Percentiles rank a stretch among this genome's conserved stretches.
Evolutionary conservation across 2,329 filamentous ascomycete genomes (phyloP).

Genomic region (Curvularia eragrostidis): DNA sequence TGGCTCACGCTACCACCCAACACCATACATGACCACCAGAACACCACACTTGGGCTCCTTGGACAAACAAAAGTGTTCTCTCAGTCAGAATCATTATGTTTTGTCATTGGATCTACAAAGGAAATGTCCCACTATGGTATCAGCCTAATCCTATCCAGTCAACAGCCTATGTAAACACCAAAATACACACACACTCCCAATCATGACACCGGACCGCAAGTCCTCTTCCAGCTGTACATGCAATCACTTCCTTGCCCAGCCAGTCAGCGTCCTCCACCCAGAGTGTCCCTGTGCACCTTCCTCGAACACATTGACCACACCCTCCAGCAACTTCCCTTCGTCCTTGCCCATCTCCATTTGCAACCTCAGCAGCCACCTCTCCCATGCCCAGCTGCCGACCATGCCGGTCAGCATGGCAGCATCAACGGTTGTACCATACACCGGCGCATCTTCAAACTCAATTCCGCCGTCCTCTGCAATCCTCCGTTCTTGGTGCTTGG

Average conservation of each 20-base stretch:
- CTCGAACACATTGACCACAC: slow-evolving; percentile 64
- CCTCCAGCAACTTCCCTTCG: slow-evolving; percentile 60
- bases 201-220: slow-evolving; percentile 13
- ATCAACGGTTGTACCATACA: slow-evolving; percentile 63
- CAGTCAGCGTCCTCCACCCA: slow-evolving; percentile 66
- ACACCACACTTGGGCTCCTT: not conserved
- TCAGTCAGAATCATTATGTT: not conserved
- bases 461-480: slow-evolving; percentile 48
- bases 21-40: not conserved
- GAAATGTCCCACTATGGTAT: not conserved
- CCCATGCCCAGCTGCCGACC: slow-evolving; percentile 89
- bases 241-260: slow-evolving; percentile 52
- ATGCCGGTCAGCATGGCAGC: slow-evolving; percentile 79
- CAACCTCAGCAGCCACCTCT: slow-evolving; percentile 91
- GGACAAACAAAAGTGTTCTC: not conserved
- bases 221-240: not conserved
- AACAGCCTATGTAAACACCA: not conserved
- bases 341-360: slow-evolving; percentile 83
- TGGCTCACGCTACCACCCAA: not conserved
- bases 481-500: slow-evolving; percentile 41
- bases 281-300: slow-evolving; percentile 65
- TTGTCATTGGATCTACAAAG: not conserved
- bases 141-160: not conserved
- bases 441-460: slow-evolving; percentile 35
- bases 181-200: not conserved